These are phyloP conservation scores for Ophiostoma himal-ulmi DNA, from an alignment of 2,329 filamentous ascomycete species.

Conservation along the genomic window DNA sequence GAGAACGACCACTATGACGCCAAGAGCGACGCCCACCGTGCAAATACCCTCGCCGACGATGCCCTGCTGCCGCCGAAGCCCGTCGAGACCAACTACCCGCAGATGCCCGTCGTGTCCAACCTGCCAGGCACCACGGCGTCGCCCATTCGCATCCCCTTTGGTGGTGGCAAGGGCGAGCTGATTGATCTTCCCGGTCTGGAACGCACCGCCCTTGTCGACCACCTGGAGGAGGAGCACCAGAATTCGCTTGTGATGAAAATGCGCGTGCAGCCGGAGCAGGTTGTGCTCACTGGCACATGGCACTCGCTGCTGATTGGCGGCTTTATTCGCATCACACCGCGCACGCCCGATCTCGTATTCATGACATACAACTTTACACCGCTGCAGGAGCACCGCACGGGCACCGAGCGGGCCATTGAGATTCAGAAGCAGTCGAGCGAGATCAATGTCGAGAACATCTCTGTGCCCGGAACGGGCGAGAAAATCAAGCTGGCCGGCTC, in stretches of 20 bases:
- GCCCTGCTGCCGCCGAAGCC: slow-evolving; percentile 70
- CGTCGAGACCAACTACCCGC: slow-evolving; percentile 66
- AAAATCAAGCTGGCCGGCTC: slow-evolving; percentile 65
- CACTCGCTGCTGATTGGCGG: slow-evolving; percentile 81
- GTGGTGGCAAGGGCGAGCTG: slow-evolving; percentile 77
- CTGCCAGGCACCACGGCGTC: slow-evolving; percentile 91
- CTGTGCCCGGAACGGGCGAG: slow-evolving; percentile 50
- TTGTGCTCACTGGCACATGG: slow-evolving; percentile 60
- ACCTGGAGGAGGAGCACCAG: slow-evolving; percentile 62
- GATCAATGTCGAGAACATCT: slow-evolving; percentile 58
- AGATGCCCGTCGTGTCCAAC: slow-evolving; percentile 79
- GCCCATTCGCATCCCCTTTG: slow-evolving; percentile 88
- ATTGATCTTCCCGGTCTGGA: slow-evolving; percentile 86
- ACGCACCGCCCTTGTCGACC: slow-evolving; percentile 64
- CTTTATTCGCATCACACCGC: slow-evolving; percentile 79
- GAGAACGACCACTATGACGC: slow-evolving; percentile 8
- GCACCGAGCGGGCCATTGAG: slow-evolving; percentile 69
- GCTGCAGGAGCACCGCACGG: slow-evolving; percentile 67
- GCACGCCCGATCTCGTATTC: slow-evolving; percentile 57
- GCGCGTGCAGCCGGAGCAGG: slow-evolving; percentile 67
- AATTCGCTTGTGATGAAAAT: slow-evolving; percentile 70
- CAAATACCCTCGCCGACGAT: slow-evolving; percentile 23
- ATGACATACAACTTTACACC: slow-evolving; percentile 85
- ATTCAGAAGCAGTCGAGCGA: slow-evolving; percentile 62
- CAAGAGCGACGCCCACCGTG: slow-evolving; percentile 30